Evolutionary conservation across 768 basidiomycete species (phyloP), one percentile per base, ranked within the genome.

Genomic region (Tephrocybe sp.): DNA sequence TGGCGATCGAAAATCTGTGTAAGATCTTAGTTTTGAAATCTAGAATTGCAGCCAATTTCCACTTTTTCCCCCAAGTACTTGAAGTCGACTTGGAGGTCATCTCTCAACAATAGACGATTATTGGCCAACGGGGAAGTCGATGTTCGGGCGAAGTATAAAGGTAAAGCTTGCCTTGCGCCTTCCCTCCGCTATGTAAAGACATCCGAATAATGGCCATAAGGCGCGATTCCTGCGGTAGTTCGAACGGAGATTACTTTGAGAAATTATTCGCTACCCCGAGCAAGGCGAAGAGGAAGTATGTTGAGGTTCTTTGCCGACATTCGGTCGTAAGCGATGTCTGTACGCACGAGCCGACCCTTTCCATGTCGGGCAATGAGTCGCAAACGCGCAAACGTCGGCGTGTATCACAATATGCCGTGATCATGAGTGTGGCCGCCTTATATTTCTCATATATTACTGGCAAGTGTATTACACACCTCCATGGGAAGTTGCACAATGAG

Each of bases 201-300:
- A 41, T 24, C 52, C 53, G 49, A 54, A 39, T 42, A 45, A 39
- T 11, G 30, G 37, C 44, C 25, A 46, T 24, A 53, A 36, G 45
- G 40, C 51, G 51, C 40, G 33, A 53, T 53, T 42, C 28, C 40
- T 53, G 39, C 39, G 39, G 45, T 26, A 53, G 33, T 34, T 25
- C 4, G 14, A 20, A 33, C 38, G 44, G 37, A 53, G 23, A 48
- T 47, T 21, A 42, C 45, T 46, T 21, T 32, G 6, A 18, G 15
- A 40, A 40, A 24, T n/a, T n/a, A n/a, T 33, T 45, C 21, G 44
- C 37, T 52, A 46, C 38, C 28, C 51, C 51, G 51, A 41, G 51
- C 51, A 46, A 51, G 18, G 50, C 51, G 51, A 52, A 45, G 10
- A 46, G 45, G 45, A 26, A 43, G 30, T 42, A 18, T 4, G 10